Percentiles rank a stretch among this genome's conserved stretches.
phyloP scores from a whole-genome alignment of 441 rosid genomes.

The Corymbia citriodora region DNA sequence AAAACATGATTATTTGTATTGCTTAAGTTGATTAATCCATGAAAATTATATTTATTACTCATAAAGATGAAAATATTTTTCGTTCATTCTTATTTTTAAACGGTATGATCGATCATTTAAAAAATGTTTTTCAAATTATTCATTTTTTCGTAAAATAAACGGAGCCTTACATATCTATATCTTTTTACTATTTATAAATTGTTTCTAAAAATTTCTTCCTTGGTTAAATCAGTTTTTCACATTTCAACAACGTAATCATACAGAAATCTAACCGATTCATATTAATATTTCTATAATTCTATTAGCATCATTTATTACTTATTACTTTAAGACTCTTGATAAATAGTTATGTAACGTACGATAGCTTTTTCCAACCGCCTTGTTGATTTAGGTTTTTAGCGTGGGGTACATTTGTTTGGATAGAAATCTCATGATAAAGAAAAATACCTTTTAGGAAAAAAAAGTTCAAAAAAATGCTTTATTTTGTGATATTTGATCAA shows the following conservation, averaged over 20 bases:
- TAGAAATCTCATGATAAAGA: not conserved
- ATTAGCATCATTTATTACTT: not conserved
- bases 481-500: no score
- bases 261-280: not conserved
- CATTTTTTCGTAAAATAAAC: accelerated
- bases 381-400: not conserved
- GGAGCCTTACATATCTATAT: not conserved
- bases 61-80: no score
- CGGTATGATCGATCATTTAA: no score
- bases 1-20: no score
- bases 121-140: no score
- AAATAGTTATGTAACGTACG: not conserved
- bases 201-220: not conserved
- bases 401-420: not conserved
- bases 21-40: no score
- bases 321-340: not conserved
- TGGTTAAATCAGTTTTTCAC: not conserved
- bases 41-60: no score
- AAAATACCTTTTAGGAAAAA: no score
- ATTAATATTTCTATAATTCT: no score
- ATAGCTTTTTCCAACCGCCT: not conserved
- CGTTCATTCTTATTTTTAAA: no score
- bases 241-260: not conserved
- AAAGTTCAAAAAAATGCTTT: no score
- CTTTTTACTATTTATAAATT: not conserved